Percentiles rank a stretch among this genome's conserved stretches.
These are phyloP conservation scores for Vitis rupestris DNA, from an alignment of 164 flowering plant species.

Conservation along the genomic window DNA sequence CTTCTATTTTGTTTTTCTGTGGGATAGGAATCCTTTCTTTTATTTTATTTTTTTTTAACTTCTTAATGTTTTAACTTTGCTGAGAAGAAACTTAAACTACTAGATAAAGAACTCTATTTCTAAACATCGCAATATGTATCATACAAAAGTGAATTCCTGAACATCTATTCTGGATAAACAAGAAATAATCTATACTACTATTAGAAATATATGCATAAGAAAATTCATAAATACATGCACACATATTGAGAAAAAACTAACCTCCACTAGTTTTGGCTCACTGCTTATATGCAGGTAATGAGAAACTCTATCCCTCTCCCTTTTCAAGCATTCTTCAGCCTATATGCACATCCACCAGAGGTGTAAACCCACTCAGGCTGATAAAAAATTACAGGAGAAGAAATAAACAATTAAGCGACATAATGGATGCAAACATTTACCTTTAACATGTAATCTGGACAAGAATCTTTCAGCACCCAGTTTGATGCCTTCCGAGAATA, in stretches of 20 bases:
- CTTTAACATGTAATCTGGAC: conserved; percentile 52
- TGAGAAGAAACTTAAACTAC: no score
- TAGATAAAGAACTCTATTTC: no score
- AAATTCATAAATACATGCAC: neutral
- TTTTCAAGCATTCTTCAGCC: conserved; percentile 74
- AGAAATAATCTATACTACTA: neutral
- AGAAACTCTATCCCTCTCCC: conserved; percentile 63
- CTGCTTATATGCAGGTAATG: conserved; percentile 63
- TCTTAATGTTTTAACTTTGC: no score
- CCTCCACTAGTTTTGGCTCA: conserved; percentile 65
- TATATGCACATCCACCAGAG: conserved; percentile 7
- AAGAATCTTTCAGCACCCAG: conserved; percentile 45
- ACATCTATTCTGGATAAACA: no score
- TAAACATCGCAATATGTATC: no score
- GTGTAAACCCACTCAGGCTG: no score
- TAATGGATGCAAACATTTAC: conserved; percentile 5
- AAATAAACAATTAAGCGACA: no score
- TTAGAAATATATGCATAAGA: neutral
- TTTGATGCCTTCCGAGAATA: conserved; percentile 45
- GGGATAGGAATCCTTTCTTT: no score
- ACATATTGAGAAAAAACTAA: conserved; percentile 17
- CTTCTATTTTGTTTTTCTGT: no score
- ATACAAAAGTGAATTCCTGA: no score
- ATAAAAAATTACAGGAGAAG: no score
- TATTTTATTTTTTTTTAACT: no score